Evolutionary conservation across 2,329 filamentous ascomycete genomes (phyloP).

Genomic region (Fusarium sp.): DNA sequence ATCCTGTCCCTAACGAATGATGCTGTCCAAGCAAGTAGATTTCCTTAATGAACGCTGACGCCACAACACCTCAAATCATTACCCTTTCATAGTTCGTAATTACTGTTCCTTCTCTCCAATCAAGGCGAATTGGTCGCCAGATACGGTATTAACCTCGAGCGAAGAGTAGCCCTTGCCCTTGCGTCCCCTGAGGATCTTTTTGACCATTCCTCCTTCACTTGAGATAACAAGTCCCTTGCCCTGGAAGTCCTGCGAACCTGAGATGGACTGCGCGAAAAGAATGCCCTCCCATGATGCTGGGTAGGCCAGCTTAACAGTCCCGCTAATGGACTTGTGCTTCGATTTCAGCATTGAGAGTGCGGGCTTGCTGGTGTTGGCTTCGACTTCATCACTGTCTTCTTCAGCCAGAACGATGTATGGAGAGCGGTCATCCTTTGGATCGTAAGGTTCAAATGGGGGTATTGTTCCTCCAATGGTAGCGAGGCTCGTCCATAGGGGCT

Average conservation of each 20-base stretch:
- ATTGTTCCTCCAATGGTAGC: slow-evolving; percentile 17
- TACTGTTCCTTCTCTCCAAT: slow-evolving; percentile 40
- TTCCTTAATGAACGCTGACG: slow-evolving; percentile 4
- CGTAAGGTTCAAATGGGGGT: slow-evolving; percentile 32
- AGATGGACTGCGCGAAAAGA: slow-evolving; percentile 56
- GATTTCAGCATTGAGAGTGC: slow-evolving; percentile 56
- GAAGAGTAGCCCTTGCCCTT: slow-evolving; percentile 59
- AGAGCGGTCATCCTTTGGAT: slow-evolving; percentile 38
- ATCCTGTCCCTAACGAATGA: slow-evolving; percentile 34
- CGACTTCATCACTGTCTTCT: neutral
- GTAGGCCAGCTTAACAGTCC: slow-evolving; percentile 59
- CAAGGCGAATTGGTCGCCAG: slow-evolving; percentile 48
- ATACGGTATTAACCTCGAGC: slow-evolving; percentile 51
- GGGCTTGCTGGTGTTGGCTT: slow-evolving; percentile 18
- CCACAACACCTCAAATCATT: slow-evolving; percentile 19
- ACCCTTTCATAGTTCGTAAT: neutral
- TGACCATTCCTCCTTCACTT: slow-evolving; percentile 50
- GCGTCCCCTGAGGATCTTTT: slow-evolving; percentile 52
- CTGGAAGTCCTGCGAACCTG: slow-evolving; percentile 55
- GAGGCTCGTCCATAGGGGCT: slow-evolving; percentile 59
- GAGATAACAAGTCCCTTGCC: slow-evolving; percentile 61
- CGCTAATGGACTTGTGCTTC: slow-evolving; percentile 61
- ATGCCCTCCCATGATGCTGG: slow-evolving; percentile 65
- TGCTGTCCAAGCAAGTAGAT: slow-evolving; percentile 2
- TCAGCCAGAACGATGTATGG: slow-evolving; percentile 37